These are phyloP conservation scores for Acrocalymma vagum DNA, from an alignment of 2,329 filamentous ascomycete genomes.

Conservation along the genomic window DNA sequence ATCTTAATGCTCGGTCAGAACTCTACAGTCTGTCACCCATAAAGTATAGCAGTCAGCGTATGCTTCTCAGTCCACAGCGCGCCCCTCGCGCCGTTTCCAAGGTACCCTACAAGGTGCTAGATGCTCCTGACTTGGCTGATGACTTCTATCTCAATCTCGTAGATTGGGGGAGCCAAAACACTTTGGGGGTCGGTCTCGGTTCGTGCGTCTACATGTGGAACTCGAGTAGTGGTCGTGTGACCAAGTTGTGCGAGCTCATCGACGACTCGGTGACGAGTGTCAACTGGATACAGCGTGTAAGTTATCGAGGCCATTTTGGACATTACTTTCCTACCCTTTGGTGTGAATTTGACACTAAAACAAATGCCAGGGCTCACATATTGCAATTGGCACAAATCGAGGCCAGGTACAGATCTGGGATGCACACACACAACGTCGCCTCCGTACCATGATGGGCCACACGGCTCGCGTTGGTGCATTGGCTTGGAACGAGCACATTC, in stretches of 20 bases:
- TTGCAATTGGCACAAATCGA: constrained; percentile 94
- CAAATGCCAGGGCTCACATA: constrained; percentile 75
- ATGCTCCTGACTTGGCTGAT: constrained; percentile 94
- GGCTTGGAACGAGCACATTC: constrained; percentile 97
- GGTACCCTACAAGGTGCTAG: constrained; percentile 96
- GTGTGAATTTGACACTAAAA: too few relatives aligned
- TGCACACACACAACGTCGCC: constrained; percentile 81
- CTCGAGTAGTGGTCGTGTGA: constrained; percentile 87
- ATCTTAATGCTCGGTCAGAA: constrained; percentile 88
- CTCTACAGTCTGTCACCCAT: constrained; percentile 96
- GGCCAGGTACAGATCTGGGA: constrained; percentile 98
- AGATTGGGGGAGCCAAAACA: constrained; percentile 96
- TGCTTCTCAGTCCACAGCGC: constrained; percentile 88
- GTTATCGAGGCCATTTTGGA: constrained; percentile 15
- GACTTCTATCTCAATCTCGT: constrained; percentile 98
- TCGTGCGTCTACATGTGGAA: constrained; percentile 99
- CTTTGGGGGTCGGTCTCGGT: constrained; percentile 90
- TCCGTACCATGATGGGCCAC: constrained; percentile 97
- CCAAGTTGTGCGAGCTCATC: constrained; percentile 89
- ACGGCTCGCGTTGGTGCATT: constrained; percentile 91
- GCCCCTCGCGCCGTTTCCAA: constrained; percentile 92
- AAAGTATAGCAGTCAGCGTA: constrained; percentile 89
- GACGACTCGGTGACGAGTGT: constrained; percentile 97
- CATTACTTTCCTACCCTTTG: constrained; percentile 8
- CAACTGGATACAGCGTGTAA: constrained; percentile 91